These are phyloP conservation scores for Boletus holoroseus DNA, from an alignment of 1,284 basidiomycete genomes.

Conservation along the genomic window DNA sequence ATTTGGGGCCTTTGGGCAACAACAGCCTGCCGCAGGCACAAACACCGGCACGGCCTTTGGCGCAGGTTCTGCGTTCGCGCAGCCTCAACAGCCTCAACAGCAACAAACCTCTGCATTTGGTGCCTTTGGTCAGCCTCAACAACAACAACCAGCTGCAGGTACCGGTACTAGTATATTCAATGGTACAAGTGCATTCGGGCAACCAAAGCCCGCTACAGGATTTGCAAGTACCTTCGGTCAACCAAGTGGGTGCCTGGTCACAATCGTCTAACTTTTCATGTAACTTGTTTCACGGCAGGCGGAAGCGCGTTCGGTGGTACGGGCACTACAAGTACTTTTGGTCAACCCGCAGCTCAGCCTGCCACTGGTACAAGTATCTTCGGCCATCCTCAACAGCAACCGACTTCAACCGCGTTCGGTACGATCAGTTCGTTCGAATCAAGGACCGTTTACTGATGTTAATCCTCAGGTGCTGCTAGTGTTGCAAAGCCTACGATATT, in stretches of 20 bases:
- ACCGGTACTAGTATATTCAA: constrained; percentile 40
- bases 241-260: constrained; percentile 18
- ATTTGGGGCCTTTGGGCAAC: constrained; percentile 32
- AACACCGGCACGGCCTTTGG: constrained; percentile 41
- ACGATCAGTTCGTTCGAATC: constrained; percentile 1
- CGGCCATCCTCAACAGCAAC: constrained; percentile 30
- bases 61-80: constrained; percentile 33
- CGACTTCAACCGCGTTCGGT: constrained; percentile 26
- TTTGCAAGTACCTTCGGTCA: constrained; percentile 38
- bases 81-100: constrained; percentile 22
- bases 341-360: constrained; percentile 32
- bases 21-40: constrained; percentile 29
- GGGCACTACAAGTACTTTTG: constrained; percentile 34
- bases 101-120: constrained; percentile 33
- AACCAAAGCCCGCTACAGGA: constrained; percentile 36
- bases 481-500: constrained; percentile 46
- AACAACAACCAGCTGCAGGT: constrained; percentile 22
- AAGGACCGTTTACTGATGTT: constrained; percentile 5
- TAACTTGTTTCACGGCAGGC: constrained; percentile 12
- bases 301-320: constrained; percentile 40
- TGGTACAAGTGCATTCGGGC: constrained; percentile 32
- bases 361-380: constrained; percentile 31
- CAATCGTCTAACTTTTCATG: not conserved
- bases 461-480: constrained; percentile 23
- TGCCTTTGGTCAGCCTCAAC: constrained; percentile 36